Evolutionary conservation across 192 early-diverging fungal species (phyloP), one percentile per base, ranked within the genome.

Genomic region (Mortierella alpina): DNA sequence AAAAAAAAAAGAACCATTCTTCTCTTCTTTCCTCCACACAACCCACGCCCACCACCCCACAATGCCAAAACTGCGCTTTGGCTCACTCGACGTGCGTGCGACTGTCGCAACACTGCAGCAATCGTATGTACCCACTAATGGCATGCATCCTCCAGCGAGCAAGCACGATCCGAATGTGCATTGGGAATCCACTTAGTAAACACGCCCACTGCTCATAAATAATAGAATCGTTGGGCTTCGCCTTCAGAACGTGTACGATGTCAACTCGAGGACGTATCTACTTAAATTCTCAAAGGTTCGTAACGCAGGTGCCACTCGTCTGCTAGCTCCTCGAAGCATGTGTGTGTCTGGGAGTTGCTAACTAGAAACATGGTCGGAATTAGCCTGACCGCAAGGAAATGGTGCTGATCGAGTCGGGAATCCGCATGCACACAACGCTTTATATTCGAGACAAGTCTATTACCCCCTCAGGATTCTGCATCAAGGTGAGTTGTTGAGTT

Each of bases 161-260:
- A 1, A 31, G 31, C 31, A 2, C 31, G 31, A 1, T 31, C 31
- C 31, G 31, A 31, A 31, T 31, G 31, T 31, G 31, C 31, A 31
- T 1, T 14, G 11, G 11, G 11, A 59, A 39, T 42, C 14, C 22
- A 40, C n/a, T 2, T 40, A 39, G 23, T 42, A 11, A 46, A 14
- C 40, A 31, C 42, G 10, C 22, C 42, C 1, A 13, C 20, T 64
- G 8, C 13, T 40, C n/a, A 14, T 22, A 52, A 39, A 51, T n/a
- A 41, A 49, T 72, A 89, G 89, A 65, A 75, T 97, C 20, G 86
- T 96, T 10, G 96, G 95, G 5, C 82, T 97, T 54, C 94, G 98
- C 9, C 85, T 99, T 17, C 94, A 96, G 76, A 98, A 98, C 64
- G 89, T 98, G n/a, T 99, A 98, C 82, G 97, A 98, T 85, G 89